These are phyloP conservation scores for Penicillium psychrofluorescens DNA, from an alignment of 495 filamentous ascomycete species.

Conservation along the genomic window DNA sequence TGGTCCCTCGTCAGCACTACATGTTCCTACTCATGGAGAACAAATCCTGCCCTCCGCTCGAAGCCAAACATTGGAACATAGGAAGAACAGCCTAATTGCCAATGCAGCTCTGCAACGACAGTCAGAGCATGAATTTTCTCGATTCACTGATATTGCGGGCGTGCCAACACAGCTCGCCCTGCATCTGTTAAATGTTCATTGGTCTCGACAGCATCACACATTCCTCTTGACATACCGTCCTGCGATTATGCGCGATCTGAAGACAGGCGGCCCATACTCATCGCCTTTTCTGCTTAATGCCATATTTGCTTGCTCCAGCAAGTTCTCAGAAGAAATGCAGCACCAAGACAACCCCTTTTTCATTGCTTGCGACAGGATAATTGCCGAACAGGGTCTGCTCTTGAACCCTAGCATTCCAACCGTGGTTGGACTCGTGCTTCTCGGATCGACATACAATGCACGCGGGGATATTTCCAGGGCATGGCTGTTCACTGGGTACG, in stretches of 20 bases:
- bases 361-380: slow-evolving; percentile 14
- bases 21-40: background rate
- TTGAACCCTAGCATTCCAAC: slow-evolving; percentile 18
- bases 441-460: slow-evolving; percentile 15
- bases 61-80: background rate
- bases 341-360: slow-evolving; percentile 27
- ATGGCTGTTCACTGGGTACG: slow-evolving; percentile 30
- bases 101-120: slow-evolving; percentile 1
- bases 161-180: slow-evolving; percentile 2
- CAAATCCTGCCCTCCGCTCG: background rate
- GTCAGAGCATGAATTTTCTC: background rate
- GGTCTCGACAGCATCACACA: slow-evolving; percentile 27
- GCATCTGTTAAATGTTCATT: slow-evolving; percentile 12
- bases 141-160: background rate
- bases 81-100: background rate
- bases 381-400: slow-evolving; percentile 10
- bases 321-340: slow-evolving; percentile 20
- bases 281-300: slow-evolving; percentile 30
- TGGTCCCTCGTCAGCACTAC: slow-evolving; percentile 1
- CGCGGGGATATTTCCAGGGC: slow-evolving; percentile 14
- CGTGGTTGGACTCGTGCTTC: slow-evolving; percentile 15
- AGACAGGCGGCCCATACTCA: slow-evolving; percentile 24
- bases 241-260: slow-evolving; percentile 31
- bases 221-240: slow-evolving; percentile 30
- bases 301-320: slow-evolving; percentile 27